Evolutionary conservation across 177 flowering plant species (phyloP), one percentile per base, ranked within the genome.

Genomic region (Vitis hybrid): DNA sequence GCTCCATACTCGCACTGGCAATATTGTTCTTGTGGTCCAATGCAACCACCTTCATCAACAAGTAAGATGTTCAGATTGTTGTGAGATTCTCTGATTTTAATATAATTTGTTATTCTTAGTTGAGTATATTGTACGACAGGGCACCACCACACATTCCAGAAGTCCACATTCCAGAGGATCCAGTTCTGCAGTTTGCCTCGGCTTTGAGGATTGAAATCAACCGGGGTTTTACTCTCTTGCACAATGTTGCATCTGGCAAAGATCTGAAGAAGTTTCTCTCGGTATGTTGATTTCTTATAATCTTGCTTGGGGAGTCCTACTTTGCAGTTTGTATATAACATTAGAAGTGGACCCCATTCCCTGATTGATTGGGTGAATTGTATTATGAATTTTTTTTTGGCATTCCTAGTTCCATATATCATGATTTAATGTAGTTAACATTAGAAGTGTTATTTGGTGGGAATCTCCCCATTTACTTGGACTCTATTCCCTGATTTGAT

Each of bases 1-100:
- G 65, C 41, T 74, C 80, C 65, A 89, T 90, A 41, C 77, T 90
- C 48, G 78, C 82, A 21, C 74, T 94, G 71, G 87, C 89, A 3
- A 24, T 83, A 20, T 67, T 87, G 76, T 93, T 94, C 80, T 74
- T 91, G 78, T 94, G 96, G 95, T 83, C 97, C 20, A 94, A 87
- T 65, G 98, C 93, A 4, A 65, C 82, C 49, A 65, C 77, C 30
- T 91, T 94, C 78, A 89, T 94, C 73, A 81, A 90, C 76, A 94
- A 93, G 98, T 94, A 78, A 78, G 91, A 9, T 58, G 15, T n/a
- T 57, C 18, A 52, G 46, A 41, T 8, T 41, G 8, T 41, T 41
- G 9, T 41, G 46, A 41, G 9, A 41, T 41, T 41, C 46, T 41
- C 46, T 41, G 1, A 41, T 41, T 41, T 41, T 41, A 4, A 8